These are phyloP conservation scores for Blastobotrys ciferrii DNA, from an alignment of 1,139 yeast species.

Conservation along the genomic window DNA sequence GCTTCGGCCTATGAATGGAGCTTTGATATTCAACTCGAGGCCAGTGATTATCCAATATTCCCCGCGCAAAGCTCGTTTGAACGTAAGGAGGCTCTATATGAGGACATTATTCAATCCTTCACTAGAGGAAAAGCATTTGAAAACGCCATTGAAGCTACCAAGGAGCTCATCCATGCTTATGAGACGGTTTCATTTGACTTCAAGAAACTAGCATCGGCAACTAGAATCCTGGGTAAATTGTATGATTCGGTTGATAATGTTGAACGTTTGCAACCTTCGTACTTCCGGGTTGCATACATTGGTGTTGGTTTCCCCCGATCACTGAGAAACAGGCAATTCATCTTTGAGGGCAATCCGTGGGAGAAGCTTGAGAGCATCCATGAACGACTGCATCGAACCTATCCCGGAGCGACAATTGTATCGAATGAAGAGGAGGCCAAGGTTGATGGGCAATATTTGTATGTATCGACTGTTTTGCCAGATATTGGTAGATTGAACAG, in stretches of 20 bases:
- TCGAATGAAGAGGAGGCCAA: slow-evolving; percentile 64
- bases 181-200: slow-evolving; percentile 73
- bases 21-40: slow-evolving; percentile 54
- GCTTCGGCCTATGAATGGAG: slow-evolving; percentile 81
- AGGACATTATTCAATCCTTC: slow-evolving; percentile 70
- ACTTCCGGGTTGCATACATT: slow-evolving; percentile 74
- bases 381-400: slow-evolving; percentile 67
- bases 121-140: slow-evolving; percentile 71
- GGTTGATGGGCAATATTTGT: slow-evolving; percentile 70
- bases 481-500: slow-evolving; percentile 25
- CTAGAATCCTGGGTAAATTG: slow-evolving; percentile 63
- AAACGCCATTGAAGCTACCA: slow-evolving; percentile 73
- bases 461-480: slow-evolving; percentile 74
- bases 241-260: slow-evolving; percentile 67
- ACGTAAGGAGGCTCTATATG: slow-evolving; percentile 71
- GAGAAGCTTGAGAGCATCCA: slow-evolving; percentile 85
- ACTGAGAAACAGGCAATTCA: slow-evolving; percentile 70
- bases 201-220: slow-evolving; percentile 71
- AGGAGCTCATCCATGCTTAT: slow-evolving; percentile 74
- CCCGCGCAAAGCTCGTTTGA: slow-evolving; percentile 81
- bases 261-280: slow-evolving; percentile 71
- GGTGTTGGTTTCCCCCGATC: slow-evolving; percentile 85
- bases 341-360: slow-evolving; percentile 83
- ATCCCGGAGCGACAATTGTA: slow-evolving; percentile 80
- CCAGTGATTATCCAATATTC: slow-evolving; percentile 63